These are phyloP conservation scores for Rossbeevera mucosa DNA, from an alignment of 768 basidiomycete genomes.

Conservation along the genomic window DNA sequence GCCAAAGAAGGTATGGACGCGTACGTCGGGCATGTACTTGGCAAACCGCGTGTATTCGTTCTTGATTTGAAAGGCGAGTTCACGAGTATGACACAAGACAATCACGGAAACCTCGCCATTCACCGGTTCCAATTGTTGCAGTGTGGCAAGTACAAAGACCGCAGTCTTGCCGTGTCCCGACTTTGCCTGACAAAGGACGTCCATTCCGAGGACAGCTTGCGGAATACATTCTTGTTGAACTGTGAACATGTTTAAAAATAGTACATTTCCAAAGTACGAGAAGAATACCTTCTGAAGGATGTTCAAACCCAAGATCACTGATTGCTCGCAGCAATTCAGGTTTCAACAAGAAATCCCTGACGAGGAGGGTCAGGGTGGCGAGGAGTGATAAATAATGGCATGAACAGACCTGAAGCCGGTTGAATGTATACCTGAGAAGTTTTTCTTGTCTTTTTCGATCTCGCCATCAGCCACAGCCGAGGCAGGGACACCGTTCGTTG, in stretches of 20 bases:
- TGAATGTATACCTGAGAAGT: conserved; percentile 99
- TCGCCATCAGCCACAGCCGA: conserved; percentile 44
- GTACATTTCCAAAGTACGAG: background rate
- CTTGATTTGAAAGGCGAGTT: conserved; percentile 99
- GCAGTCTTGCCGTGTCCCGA: conserved; percentile 99
- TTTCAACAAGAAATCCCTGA: conserved; percentile 95
- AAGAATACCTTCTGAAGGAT: conserved; percentile 90
- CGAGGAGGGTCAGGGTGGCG: conserved; percentile 9
- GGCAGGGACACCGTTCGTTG: conserved; percentile 47
- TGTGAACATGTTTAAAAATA: conserved; percentile 30
- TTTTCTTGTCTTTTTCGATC: conserved; percentile 87
- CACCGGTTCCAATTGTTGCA: conserved; percentile 97
- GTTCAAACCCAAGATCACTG: conserved; percentile 99
- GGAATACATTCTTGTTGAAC: conserved; percentile 99
- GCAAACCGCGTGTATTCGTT: conserved; percentile 99
- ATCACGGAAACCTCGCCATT: conserved; percentile 97
- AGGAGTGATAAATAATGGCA: conserved; percentile 4
- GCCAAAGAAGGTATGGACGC: conserved; percentile 96
- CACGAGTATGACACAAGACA: conserved; percentile 98
- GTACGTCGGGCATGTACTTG: conserved; percentile 99
- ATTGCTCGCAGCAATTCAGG: conserved; percentile 96
- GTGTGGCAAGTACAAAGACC: conserved; percentile 95
- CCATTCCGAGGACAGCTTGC: conserved; percentile 98
- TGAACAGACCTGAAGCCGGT: conserved; percentile 88
- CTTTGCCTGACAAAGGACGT: conserved; percentile 98